phyloP scores from a whole-genome alignment of 805 yeast genomes.

The Ogataea nakhonphanomensis region DNA sequence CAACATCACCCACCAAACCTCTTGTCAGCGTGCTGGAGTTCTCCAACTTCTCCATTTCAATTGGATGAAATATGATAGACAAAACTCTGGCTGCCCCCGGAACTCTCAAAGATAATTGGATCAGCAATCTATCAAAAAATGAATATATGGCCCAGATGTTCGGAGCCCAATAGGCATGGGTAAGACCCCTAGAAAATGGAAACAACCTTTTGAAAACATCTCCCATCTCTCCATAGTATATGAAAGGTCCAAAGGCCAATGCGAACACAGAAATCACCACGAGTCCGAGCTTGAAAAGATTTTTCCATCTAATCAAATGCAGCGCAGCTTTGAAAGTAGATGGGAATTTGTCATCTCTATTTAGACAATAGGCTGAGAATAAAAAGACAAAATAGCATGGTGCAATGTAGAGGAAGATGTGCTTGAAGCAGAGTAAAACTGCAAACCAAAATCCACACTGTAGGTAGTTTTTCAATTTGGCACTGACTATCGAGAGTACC shows the following conservation, averaged over 20 bases:
- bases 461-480: constrained; percentile 54
- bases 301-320: constrained; percentile 45
- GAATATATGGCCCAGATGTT: constrained; percentile 96
- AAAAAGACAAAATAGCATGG: constrained; percentile 88
- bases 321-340: constrained; percentile 19
- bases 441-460: constrained; percentile 69
- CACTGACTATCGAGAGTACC: constrained; percentile 68
- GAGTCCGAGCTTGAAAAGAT: constrained; percentile 57
- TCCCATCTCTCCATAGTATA: constrained; percentile 55
- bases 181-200: constrained; percentile 91
- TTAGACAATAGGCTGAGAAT: constrained; percentile 68
- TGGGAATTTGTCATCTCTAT: constrained; percentile 31
- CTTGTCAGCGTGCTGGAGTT: constrained; percentile 45
- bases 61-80: constrained; percentile 16
- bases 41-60: constrained; percentile 19
- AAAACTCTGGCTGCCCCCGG: constrained; percentile 45
- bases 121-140: constrained; percentile 67
- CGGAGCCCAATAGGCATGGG: constrained; percentile 99
- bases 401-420: constrained; percentile 86
- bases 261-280: constrained; percentile 60
- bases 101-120: constrained; percentile 39
- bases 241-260: constrained; percentile 77
- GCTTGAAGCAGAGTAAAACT: constrained; percentile 84
- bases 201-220: constrained; percentile 69
- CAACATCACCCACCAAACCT: constrained; percentile 90